phyloP scores from a whole-genome alignment of 2,329 filamentous ascomycete species.

The Fusarium papillatum region DNA sequence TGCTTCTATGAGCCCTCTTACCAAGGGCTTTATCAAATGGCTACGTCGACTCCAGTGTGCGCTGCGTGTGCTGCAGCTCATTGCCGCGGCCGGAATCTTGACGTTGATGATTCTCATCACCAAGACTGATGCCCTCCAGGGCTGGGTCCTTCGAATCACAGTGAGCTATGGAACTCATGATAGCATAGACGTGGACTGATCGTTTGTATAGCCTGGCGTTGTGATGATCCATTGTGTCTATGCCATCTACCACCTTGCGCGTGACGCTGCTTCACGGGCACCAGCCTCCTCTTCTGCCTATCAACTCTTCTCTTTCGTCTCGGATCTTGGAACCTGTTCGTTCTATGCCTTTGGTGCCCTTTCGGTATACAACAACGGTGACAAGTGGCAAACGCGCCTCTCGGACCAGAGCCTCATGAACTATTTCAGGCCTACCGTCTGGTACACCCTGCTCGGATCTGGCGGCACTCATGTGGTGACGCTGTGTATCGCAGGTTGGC shows the following conservation, averaged over 20 bases:
- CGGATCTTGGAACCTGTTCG: constrained; percentile 72
- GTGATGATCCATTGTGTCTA: constrained; percentile 81
- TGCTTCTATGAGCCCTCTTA: constrained; percentile 76
- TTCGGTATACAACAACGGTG: constrained; percentile 58
- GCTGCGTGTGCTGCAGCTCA: constrained; percentile 75
- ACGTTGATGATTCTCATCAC: constrained; percentile 84
- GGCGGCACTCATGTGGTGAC: constrained; percentile 80
- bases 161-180: constrained; percentile 62
- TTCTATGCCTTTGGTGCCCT: constrained; percentile 70
- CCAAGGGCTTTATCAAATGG: constrained; percentile 79
- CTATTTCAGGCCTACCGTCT: constrained; percentile 75
- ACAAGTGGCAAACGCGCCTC: constrained; percentile 78
- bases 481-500: constrained; percentile 78
- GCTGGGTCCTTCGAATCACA: constrained; percentile 83
- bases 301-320: constrained; percentile 83
- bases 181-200: constrained; percentile 10
- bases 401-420: constrained; percentile 66
- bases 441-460: constrained; percentile 74
- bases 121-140: constrained; percentile 72
- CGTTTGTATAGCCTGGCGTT: constrained; percentile 76
- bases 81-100: constrained; percentile 79
- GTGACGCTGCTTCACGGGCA: constrained; percentile 78
- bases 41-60: constrained; percentile 77
- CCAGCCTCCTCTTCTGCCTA: constrained; percentile 89
- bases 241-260: constrained; percentile 83